These are phyloP conservation scores for Emmonsiellopsis sp. DNA, from an alignment of 2,329 filamentous ascomycete genomes.

Conservation along the genomic window DNA sequence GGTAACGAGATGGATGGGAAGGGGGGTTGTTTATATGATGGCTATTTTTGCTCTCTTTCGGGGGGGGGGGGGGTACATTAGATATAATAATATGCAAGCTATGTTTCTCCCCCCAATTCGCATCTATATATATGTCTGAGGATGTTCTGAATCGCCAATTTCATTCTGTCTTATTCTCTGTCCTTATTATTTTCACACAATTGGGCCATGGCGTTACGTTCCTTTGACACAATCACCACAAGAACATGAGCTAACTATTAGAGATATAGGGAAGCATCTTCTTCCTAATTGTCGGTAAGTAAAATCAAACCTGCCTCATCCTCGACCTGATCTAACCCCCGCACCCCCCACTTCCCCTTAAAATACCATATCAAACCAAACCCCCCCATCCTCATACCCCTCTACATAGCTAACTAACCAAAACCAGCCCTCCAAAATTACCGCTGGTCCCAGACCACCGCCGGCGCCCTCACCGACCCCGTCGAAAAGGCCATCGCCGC, in stretches of 20 bases:
- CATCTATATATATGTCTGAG: too few relatives aligned
- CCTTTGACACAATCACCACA: too few relatives aligned
- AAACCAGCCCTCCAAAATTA: constrained; percentile 18
- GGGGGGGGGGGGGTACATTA: too few relatives aligned
- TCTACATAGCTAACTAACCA: not conserved
- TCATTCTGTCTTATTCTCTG: too few relatives aligned
- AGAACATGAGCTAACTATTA: too few relatives aligned
- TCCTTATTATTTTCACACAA: too few relatives aligned
- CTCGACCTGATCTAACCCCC: not conserved
- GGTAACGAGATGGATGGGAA: not conserved
- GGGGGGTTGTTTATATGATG: not conserved
- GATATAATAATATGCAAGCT: too few relatives aligned
- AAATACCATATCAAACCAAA: not conserved
- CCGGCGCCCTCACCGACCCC: constrained; percentile 17
- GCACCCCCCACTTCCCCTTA: not conserved
- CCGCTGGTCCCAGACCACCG: constrained; percentile 18
- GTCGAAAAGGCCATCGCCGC: constrained; percentile 22
- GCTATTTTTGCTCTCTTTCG: too few relatives aligned
- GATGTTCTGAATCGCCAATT: too few relatives aligned
- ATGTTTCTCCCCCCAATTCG: too few relatives aligned
- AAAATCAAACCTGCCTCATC: not conserved
- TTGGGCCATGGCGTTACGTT: too few relatives aligned
- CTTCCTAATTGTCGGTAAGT: constrained; percentile 17
- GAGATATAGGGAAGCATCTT: constrained; percentile 18
- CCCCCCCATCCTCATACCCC: not conserved